Evolutionary conservation across 108 stramenopile genomes (phyloP).

Genomic region (Skeletonema tropicum): DNA sequence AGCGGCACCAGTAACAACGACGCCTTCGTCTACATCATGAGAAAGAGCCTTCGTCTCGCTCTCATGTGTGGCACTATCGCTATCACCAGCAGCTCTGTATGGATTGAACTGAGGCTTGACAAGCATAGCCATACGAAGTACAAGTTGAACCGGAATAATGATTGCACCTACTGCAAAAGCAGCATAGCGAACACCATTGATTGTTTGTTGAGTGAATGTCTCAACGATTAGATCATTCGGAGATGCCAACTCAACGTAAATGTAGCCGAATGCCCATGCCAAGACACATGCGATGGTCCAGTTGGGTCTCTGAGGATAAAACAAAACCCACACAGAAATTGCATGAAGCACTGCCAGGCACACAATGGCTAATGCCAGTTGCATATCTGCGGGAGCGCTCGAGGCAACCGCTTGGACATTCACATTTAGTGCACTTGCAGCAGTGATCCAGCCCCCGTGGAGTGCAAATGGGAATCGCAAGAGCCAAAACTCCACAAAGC

Average conservation of each 20-base stretch:
- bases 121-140: conserved; percentile 27
- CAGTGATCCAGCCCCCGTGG: conserved; percentile 85
- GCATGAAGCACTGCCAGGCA: conserved; percentile 58
- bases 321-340: conserved; percentile 58
- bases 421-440: conserved; percentile 76
- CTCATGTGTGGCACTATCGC: too few species aligned
- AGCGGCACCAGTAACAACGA: background rate
- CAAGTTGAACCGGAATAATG: conserved; percentile 23
- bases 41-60: background rate
- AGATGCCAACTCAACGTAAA: conserved; percentile 51
- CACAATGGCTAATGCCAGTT: conserved; percentile 56
- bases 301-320: conserved; percentile 36
- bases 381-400: conserved; percentile 35
- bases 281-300: conserved; percentile 67
- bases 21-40: background rate
- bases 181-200: conserved; percentile 41
- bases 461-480: conserved; percentile 81
- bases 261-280: conserved; percentile 73
- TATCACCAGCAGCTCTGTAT: conserved; percentile 13
- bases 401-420: conserved; percentile 67
- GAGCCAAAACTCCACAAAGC: conserved; percentile 56
- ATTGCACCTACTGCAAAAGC: conserved; percentile 32
- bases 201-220: conserved; percentile 44
- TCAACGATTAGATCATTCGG: conserved; percentile 56
- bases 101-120: conserved; percentile 25